A percentile compares a stretch with the other conserved stretches of the same genome.
phyloP scores from a whole-genome alignment of 306 rosid genomes.

The Cucurbita argyrosperma region DNA sequence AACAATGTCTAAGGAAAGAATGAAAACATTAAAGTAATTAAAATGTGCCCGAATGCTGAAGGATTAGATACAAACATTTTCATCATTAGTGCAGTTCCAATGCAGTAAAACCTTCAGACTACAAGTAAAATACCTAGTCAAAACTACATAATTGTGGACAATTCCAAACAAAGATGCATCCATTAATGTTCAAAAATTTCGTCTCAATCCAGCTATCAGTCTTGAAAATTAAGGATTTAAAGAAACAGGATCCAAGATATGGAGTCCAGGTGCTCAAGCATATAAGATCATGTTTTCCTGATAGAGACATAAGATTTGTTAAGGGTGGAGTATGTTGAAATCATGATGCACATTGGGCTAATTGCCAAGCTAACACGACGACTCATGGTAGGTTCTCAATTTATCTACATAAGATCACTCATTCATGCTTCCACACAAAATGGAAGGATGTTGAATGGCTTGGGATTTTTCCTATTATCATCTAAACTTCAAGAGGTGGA shows the following conservation, averaged over 20 bases:
- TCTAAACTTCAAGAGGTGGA: background rate
- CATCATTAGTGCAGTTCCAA: background rate
- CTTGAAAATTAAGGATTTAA: background rate
- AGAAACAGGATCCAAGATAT: background rate
- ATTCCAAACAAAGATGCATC: background rate
- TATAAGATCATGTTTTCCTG: background rate
- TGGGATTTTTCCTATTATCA: background rate
- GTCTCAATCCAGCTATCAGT: background rate
- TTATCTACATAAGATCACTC: background rate
- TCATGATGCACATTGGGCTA: background rate
- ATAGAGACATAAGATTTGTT: background rate
- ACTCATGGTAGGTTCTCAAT: background rate
- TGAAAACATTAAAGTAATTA: background rate
- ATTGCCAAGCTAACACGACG: background rate
- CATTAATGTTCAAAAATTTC: background rate
- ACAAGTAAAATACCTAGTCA: background rate
- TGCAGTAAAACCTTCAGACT: background rate
- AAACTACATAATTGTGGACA: background rate
- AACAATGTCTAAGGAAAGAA: constrained; percentile 44
- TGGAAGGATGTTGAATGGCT: background rate
- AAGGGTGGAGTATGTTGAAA: background rate
- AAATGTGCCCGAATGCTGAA: background rate
- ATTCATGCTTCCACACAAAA: background rate
- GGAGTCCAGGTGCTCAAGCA: background rate
- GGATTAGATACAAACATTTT: background rate